Conservation (phyloP, 2,329 filamentous ascomycete species). For the Nemania bipapillata region DNA sequence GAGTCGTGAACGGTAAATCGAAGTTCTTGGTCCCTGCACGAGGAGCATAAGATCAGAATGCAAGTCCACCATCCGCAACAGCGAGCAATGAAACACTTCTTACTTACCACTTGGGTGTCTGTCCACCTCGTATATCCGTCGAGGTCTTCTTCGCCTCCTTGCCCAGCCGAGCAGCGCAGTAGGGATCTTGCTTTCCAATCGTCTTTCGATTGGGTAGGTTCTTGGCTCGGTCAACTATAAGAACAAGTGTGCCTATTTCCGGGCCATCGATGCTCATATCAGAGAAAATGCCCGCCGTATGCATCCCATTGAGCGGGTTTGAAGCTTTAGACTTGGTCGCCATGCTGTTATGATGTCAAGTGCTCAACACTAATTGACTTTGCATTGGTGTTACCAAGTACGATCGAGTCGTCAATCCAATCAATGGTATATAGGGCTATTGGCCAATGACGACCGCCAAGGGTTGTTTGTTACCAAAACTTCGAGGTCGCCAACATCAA, state of each 20-base stretch:
- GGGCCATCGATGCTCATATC: slow-evolving; percentile 95
- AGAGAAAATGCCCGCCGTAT: slow-evolving; percentile 92
- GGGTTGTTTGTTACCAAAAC: neutral
- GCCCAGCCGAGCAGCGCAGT: slow-evolving; percentile 90
- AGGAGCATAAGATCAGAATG: slow-evolving; percentile 37
- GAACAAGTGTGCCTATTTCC: slow-evolving; percentile 89
- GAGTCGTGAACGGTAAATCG: slow-evolving; percentile 97
- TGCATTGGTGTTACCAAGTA: slow-evolving; percentile 20
- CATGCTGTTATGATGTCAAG: slow-evolving; percentile 54
- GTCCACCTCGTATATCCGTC: slow-evolving; percentile 91
- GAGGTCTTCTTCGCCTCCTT: slow-evolving; percentile 98
- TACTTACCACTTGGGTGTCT: slow-evolving; percentile 97
- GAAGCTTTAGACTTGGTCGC: slow-evolving; percentile 62
- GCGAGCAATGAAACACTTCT: slow-evolving; percentile 63
- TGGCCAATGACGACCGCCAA: slow-evolving; percentile 14
- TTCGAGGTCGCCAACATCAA: slow-evolving; percentile 1
- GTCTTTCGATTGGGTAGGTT: slow-evolving; percentile 96
- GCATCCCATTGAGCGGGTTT: slow-evolving; percentile 70
- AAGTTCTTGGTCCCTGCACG: slow-evolving; percentile 90
- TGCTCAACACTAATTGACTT: neutral
- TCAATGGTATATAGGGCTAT: slow-evolving; percentile 10
- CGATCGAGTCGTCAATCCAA: slow-evolving; percentile 1
- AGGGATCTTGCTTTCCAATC: slow-evolving; percentile 98
- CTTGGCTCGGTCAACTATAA: slow-evolving; percentile 93
- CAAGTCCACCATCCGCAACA: neutral